These are phyloP conservation scores for Eucalyptus brandiana DNA, from an alignment of 345 rosid species.

Conservation along the genomic window DNA sequence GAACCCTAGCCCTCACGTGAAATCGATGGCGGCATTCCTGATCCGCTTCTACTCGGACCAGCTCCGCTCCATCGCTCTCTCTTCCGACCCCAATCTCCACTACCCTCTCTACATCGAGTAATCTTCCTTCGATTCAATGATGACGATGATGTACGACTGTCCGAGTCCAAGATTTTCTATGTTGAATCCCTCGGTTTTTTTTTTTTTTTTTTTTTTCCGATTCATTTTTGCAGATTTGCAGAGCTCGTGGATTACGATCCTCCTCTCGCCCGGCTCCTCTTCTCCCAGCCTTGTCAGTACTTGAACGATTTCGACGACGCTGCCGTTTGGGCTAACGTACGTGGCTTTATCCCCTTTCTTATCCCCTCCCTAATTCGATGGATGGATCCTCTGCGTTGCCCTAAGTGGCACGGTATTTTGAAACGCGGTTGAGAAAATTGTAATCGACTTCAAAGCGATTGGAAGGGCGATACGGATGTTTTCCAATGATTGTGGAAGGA, in stretches of 20 bases:
- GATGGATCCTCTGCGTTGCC: neutral
- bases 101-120: slow-evolving; percentile 71
- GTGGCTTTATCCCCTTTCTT: neutral
- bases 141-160: neutral
- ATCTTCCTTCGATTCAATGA: neutral
- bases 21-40: slow-evolving; percentile 49
- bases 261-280: slow-evolving; percentile 43
- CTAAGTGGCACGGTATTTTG: neutral
- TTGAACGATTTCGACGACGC: slow-evolving; percentile 59
- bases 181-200: neutral
- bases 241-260: slow-evolving; percentile 67
- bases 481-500: neutral
- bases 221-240: slow-evolving; percentile 38
- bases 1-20: slow-evolving; percentile 11
- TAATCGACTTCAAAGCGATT: neutral
- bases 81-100: slow-evolving; percentile 73
- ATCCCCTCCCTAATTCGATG: neutral
- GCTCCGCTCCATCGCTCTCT: slow-evolving; percentile 52
- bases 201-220: neutral
- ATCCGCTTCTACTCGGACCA: slow-evolving; percentile 38
- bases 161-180: neutral
- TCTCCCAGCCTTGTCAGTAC: slow-evolving; percentile 36
- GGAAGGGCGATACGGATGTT: neutral
- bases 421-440: neutral
- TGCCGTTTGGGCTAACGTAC: slow-evolving; percentile 76